Percentiles rank a stretch among this genome's conserved stretches.
Evolutionary conservation across 305 asterid genomes (phyloP).

Genomic region (Withania somnifera): DNA sequence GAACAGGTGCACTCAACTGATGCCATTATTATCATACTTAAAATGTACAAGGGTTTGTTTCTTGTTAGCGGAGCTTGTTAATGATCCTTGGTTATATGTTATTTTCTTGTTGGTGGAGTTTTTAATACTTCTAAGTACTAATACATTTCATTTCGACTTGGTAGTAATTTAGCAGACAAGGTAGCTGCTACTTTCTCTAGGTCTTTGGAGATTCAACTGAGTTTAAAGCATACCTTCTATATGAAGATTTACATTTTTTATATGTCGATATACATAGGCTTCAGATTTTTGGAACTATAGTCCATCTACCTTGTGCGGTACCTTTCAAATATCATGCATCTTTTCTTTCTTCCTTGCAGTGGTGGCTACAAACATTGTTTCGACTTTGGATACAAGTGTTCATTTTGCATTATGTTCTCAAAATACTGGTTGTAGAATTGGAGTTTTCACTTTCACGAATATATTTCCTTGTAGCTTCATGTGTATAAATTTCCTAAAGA

Average conservation of each 20-base stretch:
- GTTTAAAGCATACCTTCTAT: neutral
- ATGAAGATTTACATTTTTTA: neutral
- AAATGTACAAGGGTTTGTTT: neutral
- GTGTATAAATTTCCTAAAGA: neutral
- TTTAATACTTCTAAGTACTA: neutral
- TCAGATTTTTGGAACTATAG: neutral
- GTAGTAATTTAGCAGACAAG: neutral
- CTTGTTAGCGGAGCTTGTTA: neutral
- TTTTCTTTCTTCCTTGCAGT: neutral
- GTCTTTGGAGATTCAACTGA: neutral
- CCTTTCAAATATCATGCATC: neutral
- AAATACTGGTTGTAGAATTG: neutral
- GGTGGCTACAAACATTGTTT: neutral
- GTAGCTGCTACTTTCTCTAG: neutral
- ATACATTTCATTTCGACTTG: neutral
- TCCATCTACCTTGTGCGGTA: neutral
- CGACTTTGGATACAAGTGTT: neutral
- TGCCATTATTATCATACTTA: neutral
- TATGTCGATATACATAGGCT: neutral
- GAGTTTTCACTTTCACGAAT: neutral
- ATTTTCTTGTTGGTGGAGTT: neutral
- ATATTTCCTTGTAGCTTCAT: neutral
- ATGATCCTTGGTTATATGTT: neutral
- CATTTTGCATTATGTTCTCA: neutral
- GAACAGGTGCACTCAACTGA: conserved; percentile 33